These are phyloP conservation scores for Cryptococcus wingfieldii DNA, from an alignment of 1,284 basidiomycete species.

Conservation along the genomic window DNA sequence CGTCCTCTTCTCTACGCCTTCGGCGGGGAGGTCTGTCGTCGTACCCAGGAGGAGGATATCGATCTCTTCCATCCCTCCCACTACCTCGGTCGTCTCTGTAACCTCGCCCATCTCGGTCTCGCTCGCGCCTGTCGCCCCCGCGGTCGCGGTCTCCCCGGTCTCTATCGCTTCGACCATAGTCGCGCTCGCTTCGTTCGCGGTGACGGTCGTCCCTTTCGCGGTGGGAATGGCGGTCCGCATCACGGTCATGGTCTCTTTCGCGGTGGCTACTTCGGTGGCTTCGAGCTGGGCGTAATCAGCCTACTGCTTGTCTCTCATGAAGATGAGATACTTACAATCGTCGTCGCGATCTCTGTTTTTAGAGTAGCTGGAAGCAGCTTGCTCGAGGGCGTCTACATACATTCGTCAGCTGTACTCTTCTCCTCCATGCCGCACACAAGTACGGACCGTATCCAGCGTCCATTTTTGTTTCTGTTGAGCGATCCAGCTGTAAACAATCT, in stretches of 20 bases:
- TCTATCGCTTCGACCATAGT: constrained; percentile 1
- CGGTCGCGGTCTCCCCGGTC: constrained; percentile 7
- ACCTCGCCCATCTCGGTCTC: constrained; percentile 8
- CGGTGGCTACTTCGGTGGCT: constrained; percentile 19
- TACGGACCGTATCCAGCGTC: constrained; percentile 30
- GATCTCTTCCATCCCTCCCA: constrained; percentile 15
- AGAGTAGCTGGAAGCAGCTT: constrained; percentile 26
- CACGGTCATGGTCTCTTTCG: constrained; percentile 7
- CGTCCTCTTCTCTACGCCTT: constrained; percentile 20
- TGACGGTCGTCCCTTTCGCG: constrained; percentile 13
- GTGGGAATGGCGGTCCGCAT: constrained; percentile 5
- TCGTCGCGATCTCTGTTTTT: constrained; percentile 18
- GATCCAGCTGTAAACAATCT: background rate
- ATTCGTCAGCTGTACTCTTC: background rate
- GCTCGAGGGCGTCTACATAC: constrained; percentile 24
- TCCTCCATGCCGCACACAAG: constrained; percentile 1
- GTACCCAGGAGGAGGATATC: constrained; percentile 7
- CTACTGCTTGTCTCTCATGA: background rate
- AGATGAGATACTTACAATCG: constrained; percentile 12
- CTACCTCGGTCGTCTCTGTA: constrained; percentile 8
- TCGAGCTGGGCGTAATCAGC: constrained; percentile 4
- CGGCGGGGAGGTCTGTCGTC: constrained; percentile 16
- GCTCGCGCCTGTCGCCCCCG: background rate
- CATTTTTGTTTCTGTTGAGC: constrained; percentile 12
- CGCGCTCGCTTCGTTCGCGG: constrained; percentile 1